phyloP scores from a whole-genome alignment of 352 stramenopile genomes.

The Albugo candida region DNA sequence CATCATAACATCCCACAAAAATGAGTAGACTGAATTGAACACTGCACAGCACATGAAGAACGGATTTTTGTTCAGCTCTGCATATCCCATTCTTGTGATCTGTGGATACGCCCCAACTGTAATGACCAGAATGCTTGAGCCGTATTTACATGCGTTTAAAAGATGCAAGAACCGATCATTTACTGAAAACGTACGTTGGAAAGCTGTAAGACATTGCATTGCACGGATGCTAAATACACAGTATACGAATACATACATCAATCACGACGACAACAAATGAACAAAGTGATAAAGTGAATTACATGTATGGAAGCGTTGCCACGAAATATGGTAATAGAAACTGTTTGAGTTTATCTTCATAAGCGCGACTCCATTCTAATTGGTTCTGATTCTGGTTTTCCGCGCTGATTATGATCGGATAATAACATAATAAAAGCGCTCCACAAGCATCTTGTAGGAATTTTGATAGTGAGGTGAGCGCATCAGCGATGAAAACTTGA shows the following conservation, averaged over 20 bases:
- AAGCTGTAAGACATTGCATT: slow-evolving; percentile 66
- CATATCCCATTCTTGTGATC: slow-evolving; percentile 21
- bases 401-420: slow-evolving; percentile 12
- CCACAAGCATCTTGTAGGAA: slow-evolving; percentile 54
- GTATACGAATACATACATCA: slow-evolving; percentile 3
- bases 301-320: slow-evolving; percentile 56
- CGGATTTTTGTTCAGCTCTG: slow-evolving; percentile 25
- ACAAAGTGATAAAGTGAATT: slow-evolving; percentile 1
- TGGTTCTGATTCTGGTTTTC: no score
- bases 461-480: slow-evolving; percentile 69
- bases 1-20: slow-evolving; percentile 95
- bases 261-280: slow-evolving; percentile 1
- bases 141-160: slow-evolving; percentile 77
- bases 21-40: slow-evolving; percentile 92
- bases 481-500: slow-evolving; percentile 64
- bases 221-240: slow-evolving; percentile 30
- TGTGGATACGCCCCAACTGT: slow-evolving; percentile 52
- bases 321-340: slow-evolving; percentile 52
- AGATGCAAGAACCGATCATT: slow-evolving; percentile 68
- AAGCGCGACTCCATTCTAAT: slow-evolving; percentile 4
- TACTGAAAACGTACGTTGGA: slow-evolving; percentile 35
- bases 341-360: slow-evolving; percentile 51
- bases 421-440: slow-evolving; percentile 37
- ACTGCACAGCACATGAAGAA: slow-evolving; percentile 63
- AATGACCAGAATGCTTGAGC: slow-evolving; percentile 60